Evolutionary conservation across 192 early-diverging fungal species (phyloP), one percentile per base, ranked within the genome.

Genomic region (Umbelopsis sp.): DNA sequence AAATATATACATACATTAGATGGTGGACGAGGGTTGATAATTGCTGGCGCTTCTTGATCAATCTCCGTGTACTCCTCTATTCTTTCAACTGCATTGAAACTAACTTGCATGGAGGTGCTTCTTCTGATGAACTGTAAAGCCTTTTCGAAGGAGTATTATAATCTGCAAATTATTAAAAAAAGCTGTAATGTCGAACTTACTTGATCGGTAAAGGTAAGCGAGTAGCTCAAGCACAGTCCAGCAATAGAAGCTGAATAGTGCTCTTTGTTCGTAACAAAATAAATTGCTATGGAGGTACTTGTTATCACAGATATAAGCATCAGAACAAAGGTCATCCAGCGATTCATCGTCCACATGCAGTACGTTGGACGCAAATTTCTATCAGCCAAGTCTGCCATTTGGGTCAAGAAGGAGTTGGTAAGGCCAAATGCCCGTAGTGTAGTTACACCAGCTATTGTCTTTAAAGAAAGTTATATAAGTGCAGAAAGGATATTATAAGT

Each of bases 311-410:
- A 90, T 11, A 92, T 81, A n/a, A 89, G 71, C 67, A 90, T 92
- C 45, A 90, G 87, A 4, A 94, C 86, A 25, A 90, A 73, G 46
- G 84, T 90, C 48, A 97, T 86, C 94, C 94, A 96, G 37, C 93
- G 80, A 81, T 93, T 94, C 25, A 86, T 75, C 51, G 83, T 87
- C 90, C 93, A 92, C 46, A 94, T 71, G 61, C 89, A 84, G 68
- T 92, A 94, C 64, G 84, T 91, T 1, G 94, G 87, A 10, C 94
- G 80, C 74, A 93, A 89, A 78, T 93, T 88, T 51, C 79, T 80
- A 55, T 71, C 69, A 6, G 30, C 23, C 9, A 50, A 20, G 0
- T 72, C 67, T 65, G 80, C 49, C 8, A 85, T 80, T 27, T 86
- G 80, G 30, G 77, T 79, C 72, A 88, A 71, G 61, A 92, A 93